A percentile compares a stretch with the other conserved stretches of the same genome.
These are phyloP conservation scores for Eimeria necatrix DNA, from an alignment of 169 alveolate species.

Conservation along the genomic window DNA sequence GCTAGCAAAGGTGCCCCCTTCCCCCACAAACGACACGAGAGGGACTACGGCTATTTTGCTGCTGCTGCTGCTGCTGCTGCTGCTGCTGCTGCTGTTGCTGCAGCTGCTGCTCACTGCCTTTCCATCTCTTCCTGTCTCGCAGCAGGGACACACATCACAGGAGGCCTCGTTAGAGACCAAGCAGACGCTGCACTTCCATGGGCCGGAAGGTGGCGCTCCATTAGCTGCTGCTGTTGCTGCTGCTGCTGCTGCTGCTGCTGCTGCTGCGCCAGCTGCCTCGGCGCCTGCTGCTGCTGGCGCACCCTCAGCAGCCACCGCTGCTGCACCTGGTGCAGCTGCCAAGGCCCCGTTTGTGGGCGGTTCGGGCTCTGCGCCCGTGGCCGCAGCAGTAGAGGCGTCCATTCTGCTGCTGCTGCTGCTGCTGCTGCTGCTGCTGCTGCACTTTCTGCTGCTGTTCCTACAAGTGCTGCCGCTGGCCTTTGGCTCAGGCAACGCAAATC, in stretches of 20 bases:
- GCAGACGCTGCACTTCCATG: background rate
- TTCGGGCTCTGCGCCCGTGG: background rate
- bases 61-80: constrained; percentile 53
- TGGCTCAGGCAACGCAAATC: no score
- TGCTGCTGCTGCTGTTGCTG: background rate
- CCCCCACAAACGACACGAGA: background rate
- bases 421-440: no score
- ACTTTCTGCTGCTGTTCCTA: no score
- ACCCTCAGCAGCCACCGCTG: background rate
- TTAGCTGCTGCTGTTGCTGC: constrained; percentile 27
- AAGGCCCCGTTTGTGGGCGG: background rate
- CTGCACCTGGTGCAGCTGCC: constrained; percentile 2
- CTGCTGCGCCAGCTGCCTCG: background rate
- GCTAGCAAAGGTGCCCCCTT: background rate
- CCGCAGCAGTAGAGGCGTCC: no score
- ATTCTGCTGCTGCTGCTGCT: no score
- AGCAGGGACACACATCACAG: constrained; percentile 5
- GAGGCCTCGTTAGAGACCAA: background rate
- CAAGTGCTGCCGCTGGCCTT: no score
- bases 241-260: constrained; percentile 44
- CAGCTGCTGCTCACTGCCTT: background rate
- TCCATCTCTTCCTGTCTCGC: background rate
- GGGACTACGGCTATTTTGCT: background rate
- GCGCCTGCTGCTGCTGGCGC: background rate
- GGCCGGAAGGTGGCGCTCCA: background rate